Evolutionary conservation across 192 early-diverging fungal genomes (phyloP).

Genomic region (Gamsiella multidivaricata): DNA sequence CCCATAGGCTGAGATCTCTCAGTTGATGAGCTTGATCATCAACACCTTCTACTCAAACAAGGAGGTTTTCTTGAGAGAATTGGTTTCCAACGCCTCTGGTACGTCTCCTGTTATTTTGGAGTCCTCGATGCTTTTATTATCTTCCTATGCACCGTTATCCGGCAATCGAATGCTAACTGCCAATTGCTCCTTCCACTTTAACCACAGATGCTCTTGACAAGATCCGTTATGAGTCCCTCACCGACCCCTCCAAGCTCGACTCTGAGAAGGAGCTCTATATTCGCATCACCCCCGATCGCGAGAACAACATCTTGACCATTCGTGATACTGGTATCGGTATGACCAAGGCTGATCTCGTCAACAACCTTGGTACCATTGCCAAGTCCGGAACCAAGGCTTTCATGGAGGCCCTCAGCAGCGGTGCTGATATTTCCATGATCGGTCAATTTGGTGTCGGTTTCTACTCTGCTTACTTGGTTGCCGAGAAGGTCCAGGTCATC

Average conservation of each 20-base stretch:
- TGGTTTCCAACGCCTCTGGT: slow-evolving; percentile 88
- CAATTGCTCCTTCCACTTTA: background rate
- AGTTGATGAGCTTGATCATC: slow-evolving; percentile 99
- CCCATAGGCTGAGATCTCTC: slow-evolving; percentile 95
- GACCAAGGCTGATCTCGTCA: slow-evolving; percentile 96
- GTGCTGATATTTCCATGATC: slow-evolving; percentile 99
- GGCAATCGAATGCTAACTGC: too few relatives aligned
- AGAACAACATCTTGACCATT: slow-evolving; percentile 88
- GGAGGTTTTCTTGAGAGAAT: slow-evolving; percentile 98
- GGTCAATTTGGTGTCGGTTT: slow-evolving; percentile 99
- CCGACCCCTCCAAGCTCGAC: slow-evolving; percentile 93
- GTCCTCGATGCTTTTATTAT: too few relatives aligned
- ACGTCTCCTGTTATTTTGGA: slow-evolving; percentile 3
- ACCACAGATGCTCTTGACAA: slow-evolving; percentile 92
- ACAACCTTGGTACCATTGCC: slow-evolving; percentile 99
- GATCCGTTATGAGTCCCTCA: slow-evolving; percentile 97
- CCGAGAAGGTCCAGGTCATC: slow-evolving; percentile 95
- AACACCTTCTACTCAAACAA: slow-evolving; percentile 99
- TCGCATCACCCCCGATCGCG: slow-evolving; percentile 88
- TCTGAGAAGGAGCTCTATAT: slow-evolving; percentile 95
- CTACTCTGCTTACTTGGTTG: slow-evolving; percentile 99
- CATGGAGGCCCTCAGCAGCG: slow-evolving; percentile 97
- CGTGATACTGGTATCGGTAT: slow-evolving; percentile 94
- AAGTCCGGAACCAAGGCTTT: slow-evolving; percentile 99
- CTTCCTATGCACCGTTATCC: too few relatives aligned